Conservation (phyloP, 495 filamentous ascomycete species). For the Margaritispora aquatica region DNA sequence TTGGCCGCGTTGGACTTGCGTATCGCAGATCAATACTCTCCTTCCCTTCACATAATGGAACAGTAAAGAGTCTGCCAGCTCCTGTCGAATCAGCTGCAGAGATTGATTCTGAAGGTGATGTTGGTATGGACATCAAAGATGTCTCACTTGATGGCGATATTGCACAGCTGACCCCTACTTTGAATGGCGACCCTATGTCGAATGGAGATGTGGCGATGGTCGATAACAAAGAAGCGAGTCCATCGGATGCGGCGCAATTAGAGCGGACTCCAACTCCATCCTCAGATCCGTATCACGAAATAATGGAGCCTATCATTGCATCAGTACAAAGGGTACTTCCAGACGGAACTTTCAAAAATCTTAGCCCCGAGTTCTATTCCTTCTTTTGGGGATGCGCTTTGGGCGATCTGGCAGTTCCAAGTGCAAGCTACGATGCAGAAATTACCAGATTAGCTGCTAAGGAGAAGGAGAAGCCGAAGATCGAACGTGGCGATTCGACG, state of each 20-base stretch:
- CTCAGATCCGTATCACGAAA: constrained; percentile 56
- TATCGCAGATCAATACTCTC: constrained; percentile 37
- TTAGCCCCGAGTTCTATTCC: constrained; percentile 75
- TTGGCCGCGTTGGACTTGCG: constrained; percentile 64
- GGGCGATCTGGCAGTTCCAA: constrained; percentile 69
- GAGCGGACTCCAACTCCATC: constrained; percentile 24
- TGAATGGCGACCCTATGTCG: not conserved
- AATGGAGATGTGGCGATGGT: constrained; percentile 16
- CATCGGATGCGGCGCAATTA: constrained; percentile 11
- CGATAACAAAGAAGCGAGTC: constrained; percentile 26
- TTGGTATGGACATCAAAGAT: constrained; percentile 6
- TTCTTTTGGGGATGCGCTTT: constrained; percentile 91
- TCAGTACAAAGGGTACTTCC: constrained; percentile 57
- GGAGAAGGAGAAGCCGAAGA: constrained; percentile 47
- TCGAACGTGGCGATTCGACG: constrained; percentile 65
- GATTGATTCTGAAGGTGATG: constrained; percentile 17
- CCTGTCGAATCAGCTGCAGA: not conserved
- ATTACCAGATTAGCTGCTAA: constrained; percentile 48
- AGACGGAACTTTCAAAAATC: constrained; percentile 52
- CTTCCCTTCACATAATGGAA: constrained; percentile 4
- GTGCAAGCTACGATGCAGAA: constrained; percentile 68
- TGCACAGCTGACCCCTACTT: not conserved
- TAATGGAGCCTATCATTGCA: constrained; percentile 70
- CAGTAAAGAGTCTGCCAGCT: not conserved
- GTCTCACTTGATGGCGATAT: not conserved